Evolutionary conservation across 2,329 filamentous ascomycete species (phyloP).

Genomic region (Pezicula neosporulosa): DNA sequence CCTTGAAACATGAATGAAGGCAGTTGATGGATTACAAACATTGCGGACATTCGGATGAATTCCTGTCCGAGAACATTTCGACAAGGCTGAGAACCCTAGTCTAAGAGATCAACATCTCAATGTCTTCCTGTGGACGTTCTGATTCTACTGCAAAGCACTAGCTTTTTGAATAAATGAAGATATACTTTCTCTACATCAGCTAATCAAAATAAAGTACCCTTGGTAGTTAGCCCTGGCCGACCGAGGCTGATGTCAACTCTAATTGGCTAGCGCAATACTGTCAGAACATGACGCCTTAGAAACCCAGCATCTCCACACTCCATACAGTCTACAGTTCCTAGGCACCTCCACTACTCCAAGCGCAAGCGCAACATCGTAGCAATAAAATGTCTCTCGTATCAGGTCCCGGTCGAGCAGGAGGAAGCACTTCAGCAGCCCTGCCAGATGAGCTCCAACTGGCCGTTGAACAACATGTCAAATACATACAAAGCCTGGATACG

Average conservation of each 20-base stretch:
- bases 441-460: constrained; percentile 29
- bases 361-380: not conserved
- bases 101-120: too few relatives aligned
- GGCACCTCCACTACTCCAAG: not conserved
- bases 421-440: constrained; percentile 9
- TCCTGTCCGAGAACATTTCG: too few relatives aligned
- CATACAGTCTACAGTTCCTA: not conserved
- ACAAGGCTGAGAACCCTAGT: too few relatives aligned
- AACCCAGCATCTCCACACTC: not conserved
- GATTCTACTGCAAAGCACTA: too few relatives aligned
- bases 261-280: constrained; percentile 6
- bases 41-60: too few relatives aligned
- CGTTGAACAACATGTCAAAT: constrained; percentile 68
- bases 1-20: too few relatives aligned
- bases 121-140: too few relatives aligned
- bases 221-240: not conserved
- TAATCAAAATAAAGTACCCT: not conserved
- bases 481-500: constrained; percentile 89
- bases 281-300: not conserved
- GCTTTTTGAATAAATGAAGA: not conserved
- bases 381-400: constrained; percentile 27
- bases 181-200: not conserved
- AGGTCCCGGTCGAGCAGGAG: constrained; percentile 25
- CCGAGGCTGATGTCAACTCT: constrained; percentile 4
- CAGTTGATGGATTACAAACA: too few relatives aligned